These are phyloP conservation scores for Fusarium zealandicum DNA, from an alignment of 2,329 filamentous ascomycete genomes.

Conservation along the genomic window DNA sequence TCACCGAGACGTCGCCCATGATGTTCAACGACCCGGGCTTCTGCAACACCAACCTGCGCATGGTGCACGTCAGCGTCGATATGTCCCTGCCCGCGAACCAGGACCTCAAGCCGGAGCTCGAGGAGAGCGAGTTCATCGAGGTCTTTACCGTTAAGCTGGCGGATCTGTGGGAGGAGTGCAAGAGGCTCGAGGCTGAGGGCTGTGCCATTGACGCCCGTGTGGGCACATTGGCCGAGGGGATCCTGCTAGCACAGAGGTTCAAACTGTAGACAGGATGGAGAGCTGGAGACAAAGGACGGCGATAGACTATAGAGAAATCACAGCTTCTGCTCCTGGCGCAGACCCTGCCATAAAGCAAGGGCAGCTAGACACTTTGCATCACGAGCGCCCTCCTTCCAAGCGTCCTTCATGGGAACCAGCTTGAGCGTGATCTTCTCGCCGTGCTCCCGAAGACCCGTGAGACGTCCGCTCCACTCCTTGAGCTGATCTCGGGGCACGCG, in stretches of 20 bases:
- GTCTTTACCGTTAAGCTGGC: constrained; percentile 73
- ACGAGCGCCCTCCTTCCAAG: constrained; percentile 64
- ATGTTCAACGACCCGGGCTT: constrained; percentile 74
- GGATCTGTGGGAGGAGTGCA: constrained; percentile 71
- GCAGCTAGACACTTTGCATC: constrained; percentile 68
- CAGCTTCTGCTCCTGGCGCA: constrained; percentile 57
- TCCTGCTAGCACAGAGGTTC: constrained; percentile 72
- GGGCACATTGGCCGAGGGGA: constrained; percentile 78
- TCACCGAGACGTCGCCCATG: constrained; percentile 65
- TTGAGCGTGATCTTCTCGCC: constrained; percentile 70
- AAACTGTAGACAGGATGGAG: constrained; percentile 42
- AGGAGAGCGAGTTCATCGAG: constrained; percentile 85
- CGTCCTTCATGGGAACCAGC: constrained; percentile 61
- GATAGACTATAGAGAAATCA: constrained; percentile 34
- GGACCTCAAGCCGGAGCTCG: constrained; percentile 71
- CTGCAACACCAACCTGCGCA: constrained; percentile 71
- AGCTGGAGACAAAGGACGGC: not conserved
- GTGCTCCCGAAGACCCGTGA: constrained; percentile 64
- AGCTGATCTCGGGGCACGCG: constrained; percentile 58
- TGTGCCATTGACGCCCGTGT: constrained; percentile 82
- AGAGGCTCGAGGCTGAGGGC: constrained; percentile 71
- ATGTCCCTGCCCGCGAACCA: constrained; percentile 73
- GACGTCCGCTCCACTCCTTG: constrained; percentile 61
- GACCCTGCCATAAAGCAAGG: constrained; percentile 64
- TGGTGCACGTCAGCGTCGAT: constrained; percentile 78